Conservation (phyloP, 768 basidiomycete genomes). For the Dioszegia hungarica region DNA sequence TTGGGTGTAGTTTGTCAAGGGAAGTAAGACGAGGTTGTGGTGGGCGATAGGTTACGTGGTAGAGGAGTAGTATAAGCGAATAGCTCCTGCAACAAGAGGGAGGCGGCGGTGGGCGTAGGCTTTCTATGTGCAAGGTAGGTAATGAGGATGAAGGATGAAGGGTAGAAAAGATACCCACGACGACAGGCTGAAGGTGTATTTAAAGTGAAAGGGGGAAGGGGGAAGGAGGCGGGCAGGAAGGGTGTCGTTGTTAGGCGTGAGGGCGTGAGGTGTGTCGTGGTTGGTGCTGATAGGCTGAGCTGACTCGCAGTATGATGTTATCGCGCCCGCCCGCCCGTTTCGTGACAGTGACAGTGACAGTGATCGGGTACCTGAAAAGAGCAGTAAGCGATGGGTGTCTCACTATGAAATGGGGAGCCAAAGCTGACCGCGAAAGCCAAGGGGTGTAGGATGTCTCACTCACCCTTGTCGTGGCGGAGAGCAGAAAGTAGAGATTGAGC, state of each 20-base stretch:
- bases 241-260: neutral
- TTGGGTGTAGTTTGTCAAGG: too few species aligned
- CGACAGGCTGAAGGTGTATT: conserved; percentile 5
- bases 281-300: neutral
- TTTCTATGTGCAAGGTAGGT: neutral
- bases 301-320: too few species aligned
- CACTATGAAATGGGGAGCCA: too few species aligned
- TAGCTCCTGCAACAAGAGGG: neutral
- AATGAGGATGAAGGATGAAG: neutral
- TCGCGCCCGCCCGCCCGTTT: too few species aligned
- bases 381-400: too few species aligned
- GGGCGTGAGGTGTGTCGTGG: neutral
- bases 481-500: neutral
- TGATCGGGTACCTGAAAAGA: neutral
- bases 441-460: conserved; percentile 3
- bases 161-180: conserved; percentile 3
- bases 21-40: neutral
- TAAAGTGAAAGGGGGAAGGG: neutral
- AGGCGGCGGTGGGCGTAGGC: neutral
- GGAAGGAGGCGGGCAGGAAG: neutral
- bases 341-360: too few species aligned
- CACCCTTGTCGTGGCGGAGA: neutral
- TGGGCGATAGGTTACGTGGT: neutral
- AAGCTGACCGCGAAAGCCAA: neutral
- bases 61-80: neutral